These are phyloP conservation scores for Colletotrichum tropicicola DNA, from an alignment of 2,329 filamentous ascomycete genomes.

Conservation along the genomic window DNA sequence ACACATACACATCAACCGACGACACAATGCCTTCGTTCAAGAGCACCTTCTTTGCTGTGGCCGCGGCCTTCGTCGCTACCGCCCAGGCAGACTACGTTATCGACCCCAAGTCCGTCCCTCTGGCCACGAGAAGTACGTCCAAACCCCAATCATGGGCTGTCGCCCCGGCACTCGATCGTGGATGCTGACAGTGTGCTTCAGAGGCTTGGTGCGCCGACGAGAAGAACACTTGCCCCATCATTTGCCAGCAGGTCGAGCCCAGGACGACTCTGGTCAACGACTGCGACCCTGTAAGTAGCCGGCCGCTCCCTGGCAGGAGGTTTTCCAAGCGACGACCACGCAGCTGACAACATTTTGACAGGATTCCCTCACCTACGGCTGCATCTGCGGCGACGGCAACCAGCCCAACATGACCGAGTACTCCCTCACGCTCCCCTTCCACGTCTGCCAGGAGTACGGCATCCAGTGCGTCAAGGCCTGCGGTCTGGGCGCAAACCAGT, in stretches of 20 bases:
- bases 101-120: constrained; percentile 67
- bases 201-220: constrained; percentile 74
- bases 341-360: constrained; percentile 37
- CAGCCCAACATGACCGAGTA: constrained; percentile 80
- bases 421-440: constrained; percentile 81
- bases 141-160: too few species aligned
- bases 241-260: constrained; percentile 70
- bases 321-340: background rate
- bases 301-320: background rate
- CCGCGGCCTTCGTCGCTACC: constrained; percentile 59
- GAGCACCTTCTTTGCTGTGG: constrained; percentile 62
- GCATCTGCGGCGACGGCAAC: constrained; percentile 73
- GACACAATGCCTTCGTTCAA: constrained; percentile 64
- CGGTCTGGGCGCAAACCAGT: constrained; percentile 60
- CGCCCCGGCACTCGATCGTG: too few species aligned
- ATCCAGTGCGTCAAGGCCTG: constrained; percentile 73
- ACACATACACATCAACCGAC: background rate
- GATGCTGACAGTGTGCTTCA: constrained; percentile 37
- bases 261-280: constrained; percentile 66
- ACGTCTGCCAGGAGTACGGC: constrained; percentile 76
- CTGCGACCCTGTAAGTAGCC: constrained; percentile 69
- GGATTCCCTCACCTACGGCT: constrained; percentile 72
- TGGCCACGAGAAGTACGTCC: constrained; percentile 60
- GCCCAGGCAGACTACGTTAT: constrained; percentile 68
- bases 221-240: constrained; percentile 71